Conservation (phyloP, 2,329 filamentous ascomycete genomes). For the Fusarium musae region DNA sequence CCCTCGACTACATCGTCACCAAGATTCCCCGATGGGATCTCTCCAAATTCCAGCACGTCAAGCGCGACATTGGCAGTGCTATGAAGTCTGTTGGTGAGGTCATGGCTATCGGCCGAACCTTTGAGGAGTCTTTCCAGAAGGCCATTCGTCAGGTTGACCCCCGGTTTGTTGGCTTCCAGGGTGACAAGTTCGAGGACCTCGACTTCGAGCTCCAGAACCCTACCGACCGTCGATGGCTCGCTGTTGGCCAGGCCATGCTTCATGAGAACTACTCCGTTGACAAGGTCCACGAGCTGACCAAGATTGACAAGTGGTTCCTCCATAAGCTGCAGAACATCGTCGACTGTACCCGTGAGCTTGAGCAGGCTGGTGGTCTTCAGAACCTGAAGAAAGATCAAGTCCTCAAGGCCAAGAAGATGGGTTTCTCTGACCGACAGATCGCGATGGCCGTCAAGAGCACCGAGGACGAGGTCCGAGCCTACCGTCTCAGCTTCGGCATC, state of each 20-base stretch:
- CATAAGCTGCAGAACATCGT: constrained; percentile 99
- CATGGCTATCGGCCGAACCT: constrained; percentile 98
- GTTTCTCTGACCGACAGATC: constrained; percentile 97
- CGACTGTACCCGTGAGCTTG: constrained; percentile 85
- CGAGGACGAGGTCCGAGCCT: constrained; percentile 89
- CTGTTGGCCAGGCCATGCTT: constrained; percentile 96
- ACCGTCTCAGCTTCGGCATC: constrained; percentile 87
- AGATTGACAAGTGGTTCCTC: constrained; percentile 99
- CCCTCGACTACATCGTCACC: constrained; percentile 96
- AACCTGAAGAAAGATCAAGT: constrained; percentile 90
- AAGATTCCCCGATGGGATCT: constrained; percentile 99
- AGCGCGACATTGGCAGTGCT: constrained; percentile 94
- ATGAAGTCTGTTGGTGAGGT: constrained; percentile 99
- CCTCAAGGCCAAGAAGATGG: constrained; percentile 93
- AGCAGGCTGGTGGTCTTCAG: constrained; percentile 83
- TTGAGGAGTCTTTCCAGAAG: constrained; percentile 99
- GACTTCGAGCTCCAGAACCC: constrained; percentile 92
- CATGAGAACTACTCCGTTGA: constrained; percentile 97
- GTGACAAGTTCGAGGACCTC: constrained; percentile 91
- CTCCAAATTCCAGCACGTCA: constrained; percentile 98
- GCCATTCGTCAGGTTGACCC: constrained; percentile 97
- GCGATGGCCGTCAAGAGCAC: constrained; percentile 84
- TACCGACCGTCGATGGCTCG: constrained; percentile 95
- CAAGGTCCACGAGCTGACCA: constrained; percentile 89
- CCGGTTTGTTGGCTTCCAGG: constrained; percentile 91